These are phyloP conservation scores for Begonia loranthoides DNA, from an alignment of 306 rosid species.

Conservation along the genomic window DNA sequence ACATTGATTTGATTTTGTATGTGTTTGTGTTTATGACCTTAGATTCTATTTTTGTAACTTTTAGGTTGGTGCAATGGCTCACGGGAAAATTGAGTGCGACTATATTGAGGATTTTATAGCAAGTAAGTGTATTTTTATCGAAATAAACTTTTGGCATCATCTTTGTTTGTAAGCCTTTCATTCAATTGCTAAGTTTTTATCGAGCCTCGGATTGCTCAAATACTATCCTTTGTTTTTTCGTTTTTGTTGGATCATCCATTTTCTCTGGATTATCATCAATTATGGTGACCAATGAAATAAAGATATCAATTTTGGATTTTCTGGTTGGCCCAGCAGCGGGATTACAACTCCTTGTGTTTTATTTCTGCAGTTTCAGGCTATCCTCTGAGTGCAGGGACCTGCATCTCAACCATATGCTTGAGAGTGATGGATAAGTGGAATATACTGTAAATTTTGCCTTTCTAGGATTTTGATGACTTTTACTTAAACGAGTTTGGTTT, in stretches of 20 bases:
- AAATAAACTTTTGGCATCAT: no score
- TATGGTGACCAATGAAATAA: no score
- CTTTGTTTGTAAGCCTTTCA: no score
- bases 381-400: slow-evolving; percentile 62
- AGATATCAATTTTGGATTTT: no score
- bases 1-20: neutral
- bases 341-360: neutral
- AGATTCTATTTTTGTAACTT: slow-evolving; percentile 3
- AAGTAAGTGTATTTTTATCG: slow-evolving; percentile 27
- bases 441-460: slow-evolving; percentile 23
- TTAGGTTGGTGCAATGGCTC: slow-evolving; percentile 91
- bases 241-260: no score
- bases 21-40: neutral
- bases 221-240: no score
- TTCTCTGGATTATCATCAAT: no score
- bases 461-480: neutral
- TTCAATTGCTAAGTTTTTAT: no score
- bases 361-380: slow-evolving; percentile 45
- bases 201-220: no score
- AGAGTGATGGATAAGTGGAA: slow-evolving; percentile 51
- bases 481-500: neutral
- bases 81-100: slow-evolving; percentile 66
- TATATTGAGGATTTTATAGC: slow-evolving; percentile 65
- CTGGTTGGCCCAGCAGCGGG: neutral
- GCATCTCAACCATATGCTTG: slow-evolving; percentile 39